phyloP scores from a whole-genome alignment of 352 stramenopile genomes.

The Pelagophyceae sp. region DNA sequence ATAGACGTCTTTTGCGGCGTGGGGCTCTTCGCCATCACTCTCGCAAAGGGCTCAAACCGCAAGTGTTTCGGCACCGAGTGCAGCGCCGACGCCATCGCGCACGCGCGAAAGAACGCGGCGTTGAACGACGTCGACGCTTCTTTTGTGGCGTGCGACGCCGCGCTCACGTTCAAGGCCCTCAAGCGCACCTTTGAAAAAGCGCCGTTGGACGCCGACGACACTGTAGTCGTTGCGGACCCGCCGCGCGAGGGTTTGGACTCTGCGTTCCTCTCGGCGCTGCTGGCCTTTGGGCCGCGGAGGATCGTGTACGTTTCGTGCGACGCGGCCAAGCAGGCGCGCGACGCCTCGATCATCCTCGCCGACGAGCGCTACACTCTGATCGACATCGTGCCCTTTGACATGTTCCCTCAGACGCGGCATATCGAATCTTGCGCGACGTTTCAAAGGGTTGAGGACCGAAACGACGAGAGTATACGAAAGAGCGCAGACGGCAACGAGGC shows the following conservation, averaged over 20 bases:
- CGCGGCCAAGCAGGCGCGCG: slow-evolving; percentile 63
- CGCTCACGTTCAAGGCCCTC: neutral
- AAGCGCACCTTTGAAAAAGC: no score
- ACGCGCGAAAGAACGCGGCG: slow-evolving; percentile 56
- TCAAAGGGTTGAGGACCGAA: slow-evolving; percentile 33
- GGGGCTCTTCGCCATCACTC: slow-evolving; percentile 53
- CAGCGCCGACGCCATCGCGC: slow-evolving; percentile 54
- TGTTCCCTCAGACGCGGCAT: slow-evolving; percentile 74
- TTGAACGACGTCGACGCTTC: slow-evolving; percentile 38
- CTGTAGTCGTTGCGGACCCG: slow-evolving; percentile 68
- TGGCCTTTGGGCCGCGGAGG: slow-evolving; percentile 52
- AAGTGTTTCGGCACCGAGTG: slow-evolving; percentile 66
- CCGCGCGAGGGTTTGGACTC: slow-evolving; percentile 65
- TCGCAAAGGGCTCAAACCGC: slow-evolving; percentile 50
- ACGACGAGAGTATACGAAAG: neutral
- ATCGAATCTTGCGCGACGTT: slow-evolving; percentile 72
- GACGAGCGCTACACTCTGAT: slow-evolving; percentile 54
- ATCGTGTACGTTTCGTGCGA: slow-evolving; percentile 75
- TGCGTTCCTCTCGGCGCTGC: slow-evolving; percentile 64
- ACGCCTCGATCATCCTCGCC: slow-evolving; percentile 56
- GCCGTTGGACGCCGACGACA: no score
- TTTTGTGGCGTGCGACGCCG: neutral
- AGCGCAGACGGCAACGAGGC: no score
- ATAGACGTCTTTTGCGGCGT: slow-evolving; percentile 73
- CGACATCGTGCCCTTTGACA: slow-evolving; percentile 64